Conservation (phyloP, 192 early-diverging fungal genomes). For the Helicostylum pulchrum region DNA sequence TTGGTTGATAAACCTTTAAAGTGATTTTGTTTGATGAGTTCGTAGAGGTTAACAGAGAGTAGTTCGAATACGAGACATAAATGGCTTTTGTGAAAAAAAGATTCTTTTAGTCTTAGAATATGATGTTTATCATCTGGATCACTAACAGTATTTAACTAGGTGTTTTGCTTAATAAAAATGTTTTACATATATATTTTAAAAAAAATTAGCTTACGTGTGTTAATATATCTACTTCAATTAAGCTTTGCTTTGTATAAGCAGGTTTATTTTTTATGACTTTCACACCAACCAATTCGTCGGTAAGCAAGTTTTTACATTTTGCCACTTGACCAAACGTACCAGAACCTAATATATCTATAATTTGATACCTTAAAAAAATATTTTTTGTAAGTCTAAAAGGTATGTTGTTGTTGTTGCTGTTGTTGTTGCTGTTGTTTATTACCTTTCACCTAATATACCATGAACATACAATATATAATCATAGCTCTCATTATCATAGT, state of each 20-base stretch:
- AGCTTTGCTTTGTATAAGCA: conserved; percentile 94
- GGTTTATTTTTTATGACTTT: conserved; percentile 99
- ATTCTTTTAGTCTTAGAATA: conserved; percentile 82
- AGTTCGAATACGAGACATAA: conserved; percentile 96
- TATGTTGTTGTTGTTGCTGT: neutral
- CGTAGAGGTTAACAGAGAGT: conserved; percentile 94
- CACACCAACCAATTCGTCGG: conserved; percentile 82
- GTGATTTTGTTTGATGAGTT: conserved; percentile 95
- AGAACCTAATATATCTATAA: conserved; percentile 88
- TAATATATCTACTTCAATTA: conserved; percentile 94
- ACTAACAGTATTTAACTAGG: conserved; percentile 80
- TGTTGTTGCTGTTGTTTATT: neutral
- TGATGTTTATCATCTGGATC: conserved; percentile 86
- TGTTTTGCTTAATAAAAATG: neutral
- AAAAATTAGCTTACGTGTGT: conserved; percentile 54
- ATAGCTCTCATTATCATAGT: conserved; percentile 88
- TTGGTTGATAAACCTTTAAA: conserved; percentile 90
- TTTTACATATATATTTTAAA: neutral
- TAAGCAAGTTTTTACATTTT: conserved; percentile 87
- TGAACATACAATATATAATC: conserved; percentile 98
- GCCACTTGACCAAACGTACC: conserved; percentile 99
- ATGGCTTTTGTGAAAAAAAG: conserved; percentile 89
- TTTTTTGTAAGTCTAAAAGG: no score
- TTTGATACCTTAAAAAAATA: conserved; percentile 63
- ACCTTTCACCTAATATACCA: conserved; percentile 75